Conservation (phyloP, 129 eudicot genomes). For the Centella asiatica region DNA sequence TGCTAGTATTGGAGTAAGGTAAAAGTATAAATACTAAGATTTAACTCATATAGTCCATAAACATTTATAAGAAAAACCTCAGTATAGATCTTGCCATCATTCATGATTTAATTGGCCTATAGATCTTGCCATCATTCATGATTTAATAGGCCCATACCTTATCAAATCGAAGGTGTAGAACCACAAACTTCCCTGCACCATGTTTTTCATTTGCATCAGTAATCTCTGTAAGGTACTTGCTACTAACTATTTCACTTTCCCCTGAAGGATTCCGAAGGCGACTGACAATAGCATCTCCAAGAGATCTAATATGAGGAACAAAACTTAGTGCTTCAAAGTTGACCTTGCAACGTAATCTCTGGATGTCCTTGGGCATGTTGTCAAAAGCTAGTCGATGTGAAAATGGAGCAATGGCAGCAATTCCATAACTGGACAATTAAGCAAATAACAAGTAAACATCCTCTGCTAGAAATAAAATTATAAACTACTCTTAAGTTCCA, state of each 20-base stretch:
- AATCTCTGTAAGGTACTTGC: slow-evolving; percentile 39
- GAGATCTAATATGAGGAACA: slow-evolving; percentile 70
- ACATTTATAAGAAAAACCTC: not conserved
- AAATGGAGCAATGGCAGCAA: slow-evolving; percentile 94
- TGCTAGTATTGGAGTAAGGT: too few species aligned
- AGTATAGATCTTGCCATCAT: not conserved
- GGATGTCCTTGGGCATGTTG: slow-evolving; percentile 77
- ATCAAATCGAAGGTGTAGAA: slow-evolving; percentile 86
- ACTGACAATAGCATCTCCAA: slow-evolving; percentile 70
- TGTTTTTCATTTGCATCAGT: slow-evolving; percentile 28
- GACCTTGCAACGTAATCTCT: slow-evolving; percentile 82
- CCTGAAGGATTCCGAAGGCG: slow-evolving; percentile 52
- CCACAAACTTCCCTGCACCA: slow-evolving; percentile 63
- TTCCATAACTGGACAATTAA: slow-evolving; percentile 56
- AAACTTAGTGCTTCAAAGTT: slow-evolving; percentile 74
- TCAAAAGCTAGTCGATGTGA: slow-evolving; percentile 93
- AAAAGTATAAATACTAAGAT: not conserved
- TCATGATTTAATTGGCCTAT: not conserved
- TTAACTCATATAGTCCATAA: not conserved
- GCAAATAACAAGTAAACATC: not conserved
- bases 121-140: not conserved
- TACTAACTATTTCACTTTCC: slow-evolving; percentile 32
- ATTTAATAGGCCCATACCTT: slow-evolving; percentile 37
- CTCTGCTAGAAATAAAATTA: not conserved
- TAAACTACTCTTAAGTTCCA: not conserved